phyloP scores from a whole-genome alignment of 2,329 filamentous ascomycete species.

The Pseudogymnoascus sp. region DNA sequence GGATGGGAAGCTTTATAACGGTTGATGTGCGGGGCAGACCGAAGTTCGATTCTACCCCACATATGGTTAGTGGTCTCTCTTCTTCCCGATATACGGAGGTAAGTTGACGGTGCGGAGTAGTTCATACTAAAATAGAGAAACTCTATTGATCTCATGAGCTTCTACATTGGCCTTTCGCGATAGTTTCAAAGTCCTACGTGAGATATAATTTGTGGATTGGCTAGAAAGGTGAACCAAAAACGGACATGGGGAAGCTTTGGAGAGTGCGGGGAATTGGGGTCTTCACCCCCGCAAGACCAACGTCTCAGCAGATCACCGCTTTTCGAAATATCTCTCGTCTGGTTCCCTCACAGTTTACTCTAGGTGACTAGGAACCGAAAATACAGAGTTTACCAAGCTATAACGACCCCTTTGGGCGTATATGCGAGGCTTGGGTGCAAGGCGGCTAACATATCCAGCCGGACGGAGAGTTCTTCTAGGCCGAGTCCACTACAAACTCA shows the following conservation, averaged over 20 bases:
- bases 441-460: not conserved
- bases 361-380: not conserved
- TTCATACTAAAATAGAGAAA: not conserved
- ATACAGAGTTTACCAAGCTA: not conserved
- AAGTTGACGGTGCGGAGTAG: not conserved
- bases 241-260: not conserved
- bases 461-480: no score
- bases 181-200: not conserved
- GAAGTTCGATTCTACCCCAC: not conserved
- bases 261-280: constrained; percentile 1
- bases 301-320: not conserved
- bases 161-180: not conserved
- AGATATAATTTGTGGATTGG: not conserved
- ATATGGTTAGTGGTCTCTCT: not conserved
- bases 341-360: not conserved
- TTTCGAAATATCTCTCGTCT: not conserved
- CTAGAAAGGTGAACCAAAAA: not conserved
- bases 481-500: not conserved
- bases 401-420: not conserved
- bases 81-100: not conserved
- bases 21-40: not conserved
- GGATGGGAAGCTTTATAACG: not conserved
- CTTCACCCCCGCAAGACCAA: not conserved
- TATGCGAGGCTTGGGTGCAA: not conserved
- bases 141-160: not conserved